These are phyloP conservation scores for Ganoderma boninense DNA, from an alignment of 1,284 basidiomycete species.

Conservation along the genomic window DNA sequence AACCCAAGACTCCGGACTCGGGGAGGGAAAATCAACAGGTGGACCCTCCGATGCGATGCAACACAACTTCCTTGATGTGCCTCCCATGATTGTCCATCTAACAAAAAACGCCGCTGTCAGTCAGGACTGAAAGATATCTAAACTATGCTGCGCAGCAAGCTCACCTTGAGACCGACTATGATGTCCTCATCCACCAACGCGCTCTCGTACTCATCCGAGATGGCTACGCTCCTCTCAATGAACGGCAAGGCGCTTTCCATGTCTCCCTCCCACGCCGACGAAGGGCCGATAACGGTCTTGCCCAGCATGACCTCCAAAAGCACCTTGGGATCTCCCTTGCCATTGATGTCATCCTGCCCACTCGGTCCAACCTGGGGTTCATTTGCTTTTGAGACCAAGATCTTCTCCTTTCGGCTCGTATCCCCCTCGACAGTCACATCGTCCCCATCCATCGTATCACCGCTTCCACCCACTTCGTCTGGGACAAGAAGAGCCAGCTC, in stretches of 20 bases:
- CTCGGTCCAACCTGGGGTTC: not conserved
- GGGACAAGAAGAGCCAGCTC: not conserved
- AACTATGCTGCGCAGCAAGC: constrained; percentile 22
- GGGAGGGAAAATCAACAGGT: not conserved
- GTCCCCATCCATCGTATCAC: not conserved
- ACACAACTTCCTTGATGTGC: constrained; percentile 23
- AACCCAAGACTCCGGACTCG: not conserved
- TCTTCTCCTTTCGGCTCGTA: not conserved
- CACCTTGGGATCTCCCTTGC: constrained; percentile 2
- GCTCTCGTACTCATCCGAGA: constrained; percentile 45
- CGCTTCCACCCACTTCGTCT: not conserved
- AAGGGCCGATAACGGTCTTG: constrained; percentile 19
- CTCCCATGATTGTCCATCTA: constrained; percentile 27
- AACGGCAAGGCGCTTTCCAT: constrained; percentile 31
- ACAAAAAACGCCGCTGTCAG: no score
- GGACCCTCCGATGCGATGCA: constrained; percentile 29
- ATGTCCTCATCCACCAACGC: constrained; percentile 59
- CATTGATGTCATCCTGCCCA: not conserved
- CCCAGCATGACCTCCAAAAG: constrained; percentile 22
- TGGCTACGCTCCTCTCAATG: constrained; percentile 39
- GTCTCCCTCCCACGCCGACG: constrained; percentile 22
- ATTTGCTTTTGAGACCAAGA: not conserved
- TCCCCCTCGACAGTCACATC: not conserved
- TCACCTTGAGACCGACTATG: constrained; percentile 52
- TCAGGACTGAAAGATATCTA: not conserved